Conservation (phyloP, 2,329 filamentous ascomycete species). For the Ophiostoma sp. region DNA sequence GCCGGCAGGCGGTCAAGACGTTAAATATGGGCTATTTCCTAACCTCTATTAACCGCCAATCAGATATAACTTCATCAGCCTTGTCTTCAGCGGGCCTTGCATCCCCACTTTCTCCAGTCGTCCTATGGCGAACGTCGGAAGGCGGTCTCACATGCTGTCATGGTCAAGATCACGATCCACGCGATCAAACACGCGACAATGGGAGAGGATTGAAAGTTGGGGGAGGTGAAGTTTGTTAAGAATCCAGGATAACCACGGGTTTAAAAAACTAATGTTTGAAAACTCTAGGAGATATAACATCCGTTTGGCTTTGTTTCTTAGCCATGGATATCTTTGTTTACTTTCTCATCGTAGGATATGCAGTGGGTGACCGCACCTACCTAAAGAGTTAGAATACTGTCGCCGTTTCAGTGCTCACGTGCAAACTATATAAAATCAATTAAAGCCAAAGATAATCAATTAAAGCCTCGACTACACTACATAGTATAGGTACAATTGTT, state of each 20-base stretch:
- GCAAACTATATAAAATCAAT: background rate
- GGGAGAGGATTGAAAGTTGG: background rate
- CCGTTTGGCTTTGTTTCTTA: background rate
- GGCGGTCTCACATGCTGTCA: slow-evolving; percentile 9
- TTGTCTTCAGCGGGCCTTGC: background rate
- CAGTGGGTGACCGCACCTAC: background rate
- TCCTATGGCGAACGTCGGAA: background rate
- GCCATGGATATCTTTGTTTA: background rate
- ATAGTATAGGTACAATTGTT: background rate
- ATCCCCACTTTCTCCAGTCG: background rate
- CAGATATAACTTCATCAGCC: background rate
- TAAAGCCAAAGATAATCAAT: background rate
- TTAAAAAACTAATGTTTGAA: background rate
- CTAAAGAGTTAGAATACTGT: background rate
- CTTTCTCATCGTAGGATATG: background rate
- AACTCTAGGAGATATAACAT: background rate
- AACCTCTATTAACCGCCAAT: background rate
- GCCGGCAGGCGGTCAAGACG: slow-evolving; percentile 14
- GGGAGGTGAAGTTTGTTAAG: background rate
- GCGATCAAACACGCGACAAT: background rate
- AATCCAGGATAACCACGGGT: background rate
- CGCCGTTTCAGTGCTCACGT: background rate
- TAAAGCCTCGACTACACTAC: background rate
- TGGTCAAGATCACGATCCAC: slow-evolving; percentile 6
- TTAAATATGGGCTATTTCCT: background rate